phyloP scores from a whole-genome alignment of 2,329 filamentous ascomycete species.

The Fusarium tanahbumbuense region DNA sequence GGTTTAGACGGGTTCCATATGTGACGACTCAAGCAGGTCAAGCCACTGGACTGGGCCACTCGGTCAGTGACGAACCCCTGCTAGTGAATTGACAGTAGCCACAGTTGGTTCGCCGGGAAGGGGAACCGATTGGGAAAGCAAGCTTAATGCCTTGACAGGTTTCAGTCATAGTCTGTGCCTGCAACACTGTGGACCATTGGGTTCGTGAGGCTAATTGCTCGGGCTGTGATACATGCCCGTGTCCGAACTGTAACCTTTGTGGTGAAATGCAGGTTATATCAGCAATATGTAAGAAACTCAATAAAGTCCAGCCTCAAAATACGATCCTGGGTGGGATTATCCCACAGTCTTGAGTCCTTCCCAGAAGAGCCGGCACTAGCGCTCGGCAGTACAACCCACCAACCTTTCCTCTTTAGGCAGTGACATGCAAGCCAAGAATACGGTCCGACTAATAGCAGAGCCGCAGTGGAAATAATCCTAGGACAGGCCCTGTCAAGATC shows the following conservation, averaged over 20 bases:
- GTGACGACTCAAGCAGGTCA: neutral
- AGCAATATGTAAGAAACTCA: neutral
- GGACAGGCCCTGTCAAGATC: neutral
- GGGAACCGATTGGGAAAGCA: neutral
- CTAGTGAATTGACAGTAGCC: neutral
- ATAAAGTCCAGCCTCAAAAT: neutral
- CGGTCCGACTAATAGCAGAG: neutral
- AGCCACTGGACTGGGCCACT: neutral
- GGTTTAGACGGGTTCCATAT: neutral
- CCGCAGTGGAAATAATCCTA: neutral
- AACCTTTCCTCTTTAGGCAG: neutral
- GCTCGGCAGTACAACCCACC: neutral
- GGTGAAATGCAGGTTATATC: neutral
- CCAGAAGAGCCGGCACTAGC: neutral
- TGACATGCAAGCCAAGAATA: constrained; percentile 4
- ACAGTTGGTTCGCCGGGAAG: neutral
- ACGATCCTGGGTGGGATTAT: neutral
- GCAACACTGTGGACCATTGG: neutral
- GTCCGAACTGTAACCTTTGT: neutral
- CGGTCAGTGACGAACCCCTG: neutral
- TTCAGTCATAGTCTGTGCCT: neutral
- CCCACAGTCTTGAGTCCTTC: neutral
- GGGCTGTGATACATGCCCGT: neutral
- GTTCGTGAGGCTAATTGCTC: neutral
- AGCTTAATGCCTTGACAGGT: neutral